phyloP scores from a whole-genome alignment of 345 rosid species.

The Cardamine resedifolia region DNA sequence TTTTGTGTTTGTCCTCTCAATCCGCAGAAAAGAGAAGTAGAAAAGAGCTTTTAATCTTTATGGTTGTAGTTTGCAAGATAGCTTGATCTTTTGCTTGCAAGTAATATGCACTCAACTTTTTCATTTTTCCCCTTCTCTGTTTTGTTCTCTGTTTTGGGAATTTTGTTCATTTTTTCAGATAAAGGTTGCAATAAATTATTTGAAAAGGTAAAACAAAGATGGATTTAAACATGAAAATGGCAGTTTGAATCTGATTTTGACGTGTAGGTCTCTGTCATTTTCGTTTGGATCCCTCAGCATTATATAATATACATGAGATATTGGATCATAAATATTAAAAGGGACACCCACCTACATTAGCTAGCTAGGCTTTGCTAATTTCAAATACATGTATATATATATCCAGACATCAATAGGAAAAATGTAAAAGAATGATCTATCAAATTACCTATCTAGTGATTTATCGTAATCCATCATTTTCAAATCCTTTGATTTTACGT shows the following conservation, averaged over 20 bases:
- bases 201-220: neutral
- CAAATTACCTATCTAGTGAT: neutral
- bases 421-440: neutral
- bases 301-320: neutral
- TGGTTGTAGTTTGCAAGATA: neutral
- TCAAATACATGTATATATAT: neutral
- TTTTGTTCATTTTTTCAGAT: neutral
- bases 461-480: neutral
- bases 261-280: conserved; percentile 15
- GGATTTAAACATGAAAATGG: conserved; percentile 24
- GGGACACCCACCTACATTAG: conserved; percentile 3
- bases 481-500: neutral
- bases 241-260: conserved; percentile 23
- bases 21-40: neutral
- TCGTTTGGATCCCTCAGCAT: neutral
- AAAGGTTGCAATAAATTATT: neutral
- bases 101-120: neutral
- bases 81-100: conserved; percentile 19
- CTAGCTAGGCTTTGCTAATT: neutral
- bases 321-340: conserved; percentile 3
- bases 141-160: neutral
- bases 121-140: neutral
- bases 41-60: neutral
- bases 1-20: neutral
- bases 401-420: no score